Base-by-base conservation (phyloP, 495 filamentous ascomycete species). In the Oidiodendron maius region DNA sequence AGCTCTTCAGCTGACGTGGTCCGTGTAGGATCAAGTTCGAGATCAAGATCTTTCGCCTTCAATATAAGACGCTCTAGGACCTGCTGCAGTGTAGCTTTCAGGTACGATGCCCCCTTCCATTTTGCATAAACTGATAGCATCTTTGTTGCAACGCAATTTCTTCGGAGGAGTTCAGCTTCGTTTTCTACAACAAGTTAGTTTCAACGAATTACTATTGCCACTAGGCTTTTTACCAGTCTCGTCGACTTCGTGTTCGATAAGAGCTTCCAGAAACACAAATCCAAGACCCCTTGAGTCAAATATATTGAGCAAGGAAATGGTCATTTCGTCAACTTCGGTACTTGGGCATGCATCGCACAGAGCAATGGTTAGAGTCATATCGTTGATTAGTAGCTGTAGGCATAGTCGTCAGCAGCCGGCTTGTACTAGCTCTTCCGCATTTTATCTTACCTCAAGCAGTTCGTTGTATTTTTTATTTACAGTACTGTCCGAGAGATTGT, bases 81-180 rank as follows among this genome's bases (percentile, higher is more conserved):
- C 43, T 78, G 77, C 52, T 82, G 78, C 22, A 84, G 63, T 2
- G 81, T 83, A n/a, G 68, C 65, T 54, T 74, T 77, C 24, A 84
- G 70, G 52, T 84, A 84, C 25, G 67, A 59, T 15, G 69, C 59
- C 16, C 81, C 81, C 62, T 84, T 83, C 81, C 80, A 84, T 48
- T 78, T 82, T 3, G 78, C 81, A 53, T 80, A 84, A 34, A 82
- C 69, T 11, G 81, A 81, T 9, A 84, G 70, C 77, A 83, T 80
- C 59, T 84, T 84, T 9, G 81, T 84, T 17, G 81, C 74, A 3
- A 84, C 80, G 50, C 78, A 83, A 22, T 81, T 82, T 32, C 80
- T 67, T 13, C 81, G 70, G 6, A 83, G 63, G 16, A 84, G 62
- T 55, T 83, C 81, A 0, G 78, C 70, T 51, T 83, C 81, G 49